Evolutionary conservation across 345 rosid species (phyloP), one percentile per base, ranked within the genome.

Genomic region (Citropsis articulata): DNA sequence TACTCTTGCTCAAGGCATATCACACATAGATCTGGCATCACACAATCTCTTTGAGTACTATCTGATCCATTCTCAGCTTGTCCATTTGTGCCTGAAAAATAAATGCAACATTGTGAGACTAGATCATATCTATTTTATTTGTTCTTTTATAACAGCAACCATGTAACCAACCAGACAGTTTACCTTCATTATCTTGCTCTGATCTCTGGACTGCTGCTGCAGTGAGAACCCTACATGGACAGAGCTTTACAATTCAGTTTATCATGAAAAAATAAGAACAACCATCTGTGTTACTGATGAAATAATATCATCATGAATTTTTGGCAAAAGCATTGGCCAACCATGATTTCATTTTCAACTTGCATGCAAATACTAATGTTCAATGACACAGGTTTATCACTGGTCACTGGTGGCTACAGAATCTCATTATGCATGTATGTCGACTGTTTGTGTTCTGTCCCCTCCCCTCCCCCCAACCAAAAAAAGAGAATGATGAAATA

Each of bases 1-100:
- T 91, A 96, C 78, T 94, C 94, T 62, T 88, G 90, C 87, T 94
- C 99, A 73, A 94, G 97, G 86, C 99, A 96, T 84, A 96, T 94
- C 83, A 96, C 99, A 72, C 98, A 96, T 0, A 92, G 85, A 87
- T 90, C 95, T 79, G 97, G 99, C 88, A 91, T 82, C 57, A 79
- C 75, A 31, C 76, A 81, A 62, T 93, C 98, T 87, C 84, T 90
- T 82, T 87, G 89, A 55, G 85, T 38, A 76, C 66, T 31, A 76
- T 85, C 91, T 61, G 85, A 53, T 76, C 82, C 91, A 66, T 85
- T 83, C 76, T 90, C 93, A 30, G 80, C 75, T 45, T 78, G 78
- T 55, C 85, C 90, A 78, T 84, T 88, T 53, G 90, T 70, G 76
- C 88, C 94, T 89, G 81, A 57, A 75, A 81, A 81, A 50, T 9